These are phyloP conservation scores for Trypanosoma rangeli DNA, from an alignment of 208 protist species.

Conservation along the genomic window DNA sequence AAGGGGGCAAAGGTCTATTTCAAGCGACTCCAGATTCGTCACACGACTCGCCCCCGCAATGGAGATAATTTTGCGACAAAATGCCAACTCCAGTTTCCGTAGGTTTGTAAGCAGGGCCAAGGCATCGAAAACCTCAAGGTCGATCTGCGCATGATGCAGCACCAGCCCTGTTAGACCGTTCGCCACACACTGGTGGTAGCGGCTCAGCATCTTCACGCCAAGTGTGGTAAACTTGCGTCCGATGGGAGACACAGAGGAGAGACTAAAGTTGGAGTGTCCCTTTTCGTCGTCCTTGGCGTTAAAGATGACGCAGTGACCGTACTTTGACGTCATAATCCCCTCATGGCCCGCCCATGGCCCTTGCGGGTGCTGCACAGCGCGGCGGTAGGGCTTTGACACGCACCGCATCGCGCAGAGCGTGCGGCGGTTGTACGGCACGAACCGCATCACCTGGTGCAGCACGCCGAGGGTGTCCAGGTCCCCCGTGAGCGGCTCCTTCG, in stretches of 20 bases:
- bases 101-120: slow-evolving; percentile 56
- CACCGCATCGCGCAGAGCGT: slow-evolving; percentile 79
- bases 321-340: slow-evolving; percentile 79
- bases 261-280: slow-evolving; percentile 57
- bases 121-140: slow-evolving; percentile 65
- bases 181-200: slow-evolving; percentile 65
- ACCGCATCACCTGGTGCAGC: slow-evolving; percentile 74
- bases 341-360: slow-evolving; percentile 66
- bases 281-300: slow-evolving; percentile 72
- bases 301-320: slow-evolving; percentile 79
- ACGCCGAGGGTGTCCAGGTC: slow-evolving; percentile 53
- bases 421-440: slow-evolving; percentile 85
- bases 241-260: slow-evolving; percentile 74
- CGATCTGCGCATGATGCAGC: slow-evolving; percentile 70
- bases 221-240: slow-evolving; percentile 73
- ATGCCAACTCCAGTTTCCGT: slow-evolving; percentile 67
- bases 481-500: slow-evolving; percentile 48
- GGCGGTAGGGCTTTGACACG: slow-evolving; percentile 74
- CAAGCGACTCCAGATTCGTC: slow-evolving; percentile 51
- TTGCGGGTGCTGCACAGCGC: slow-evolving; percentile 63
- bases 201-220: slow-evolving; percentile 63
- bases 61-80: slow-evolving; percentile 65
- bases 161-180: slow-evolving; percentile 68
- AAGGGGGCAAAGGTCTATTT: slow-evolving; percentile 70
- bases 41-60: slow-evolving; percentile 51